phyloP scores from a whole-genome alignment of 2,329 filamentous ascomycete species.

The Colletotrichum siamense region DNA sequence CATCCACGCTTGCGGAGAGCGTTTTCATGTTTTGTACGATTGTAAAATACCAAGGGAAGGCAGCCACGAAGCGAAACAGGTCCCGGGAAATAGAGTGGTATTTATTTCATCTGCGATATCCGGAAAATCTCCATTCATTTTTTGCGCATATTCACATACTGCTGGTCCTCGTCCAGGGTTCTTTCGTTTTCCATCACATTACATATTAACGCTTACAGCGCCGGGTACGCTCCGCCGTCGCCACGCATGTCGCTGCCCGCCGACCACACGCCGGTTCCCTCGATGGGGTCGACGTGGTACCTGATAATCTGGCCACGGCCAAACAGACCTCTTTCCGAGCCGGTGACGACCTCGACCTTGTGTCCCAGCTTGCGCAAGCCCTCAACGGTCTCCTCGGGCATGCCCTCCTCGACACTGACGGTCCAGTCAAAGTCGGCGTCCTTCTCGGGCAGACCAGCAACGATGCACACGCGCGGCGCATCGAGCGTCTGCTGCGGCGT shows the following conservation, averaged over 20 bases:
- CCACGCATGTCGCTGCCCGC: slow-evolving; percentile 88
- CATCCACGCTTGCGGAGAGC: background rate
- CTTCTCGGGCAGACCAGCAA: slow-evolving; percentile 70
- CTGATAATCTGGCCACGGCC: slow-evolving; percentile 88
- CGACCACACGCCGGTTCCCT: slow-evolving; percentile 78
- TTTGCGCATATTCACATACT: background rate
- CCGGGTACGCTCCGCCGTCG: slow-evolving; percentile 74
- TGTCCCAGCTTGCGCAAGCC: slow-evolving; percentile 77
- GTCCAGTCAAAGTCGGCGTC: slow-evolving; percentile 64
- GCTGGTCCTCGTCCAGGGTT: background rate
- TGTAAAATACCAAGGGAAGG: slow-evolving; percentile 13
- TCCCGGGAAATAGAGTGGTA: slow-evolving; percentile 4
- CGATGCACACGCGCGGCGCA: slow-evolving; percentile 88
- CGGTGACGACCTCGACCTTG: slow-evolving; percentile 71
- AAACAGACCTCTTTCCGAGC: slow-evolving; percentile 72
- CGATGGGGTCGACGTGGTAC: slow-evolving; percentile 71
- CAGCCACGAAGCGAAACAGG: background rate
- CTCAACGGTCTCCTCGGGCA: slow-evolving; percentile 70
- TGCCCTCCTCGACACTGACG: slow-evolving; percentile 85
- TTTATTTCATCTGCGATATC: background rate
- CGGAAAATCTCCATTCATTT: background rate
- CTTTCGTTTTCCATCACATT: background rate
- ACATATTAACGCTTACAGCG: slow-evolving; percentile 14
- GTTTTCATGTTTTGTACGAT: slow-evolving; percentile 13
- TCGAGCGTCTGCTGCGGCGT: slow-evolving; percentile 90